Base-by-base conservation (phyloP, 2,329 filamentous ascomycete genomes). In the Curvularia verruculosa region DNA sequence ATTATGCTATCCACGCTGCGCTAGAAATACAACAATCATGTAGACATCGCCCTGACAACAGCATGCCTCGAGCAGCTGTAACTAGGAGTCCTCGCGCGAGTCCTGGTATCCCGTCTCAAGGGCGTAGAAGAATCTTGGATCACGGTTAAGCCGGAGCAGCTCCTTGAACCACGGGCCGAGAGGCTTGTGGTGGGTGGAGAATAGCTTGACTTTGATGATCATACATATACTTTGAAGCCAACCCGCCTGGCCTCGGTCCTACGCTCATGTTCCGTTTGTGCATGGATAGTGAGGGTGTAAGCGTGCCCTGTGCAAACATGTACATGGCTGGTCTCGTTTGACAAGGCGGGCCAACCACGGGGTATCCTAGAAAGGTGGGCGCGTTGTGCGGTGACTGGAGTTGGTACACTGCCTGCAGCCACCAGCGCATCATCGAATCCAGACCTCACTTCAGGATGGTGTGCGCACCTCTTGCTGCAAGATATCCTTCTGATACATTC, bases 141-240 rank as follows among this genome's bases (percentile, higher is more conserved):
- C 90, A 89, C 91, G 89, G 96, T 95, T 96, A 96, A 97, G 93
- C 93, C 92, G 93, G 93, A 96, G 92, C 91, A 86, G 86, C 88
- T 89, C 88, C 87, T 93, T 88, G 85, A 91, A 88, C 87, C 84
- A 87, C 83, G 82, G 82, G 80, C 85, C 82, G 90, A 96, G 80
- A 96, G 90, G 86, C 82, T 77, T 77, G 79, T 82, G 87, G 87
- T 89, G 91, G 88, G 87, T 96, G 90, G 91, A 89, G 54, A 86
- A 88, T 84, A 82, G 91, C 86, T 96, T 96, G 93, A 96, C 91
- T 96, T 91, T 90, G 90, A 86, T 88, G 90, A 85, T 89, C 90
- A 82, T 79, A 95, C 90, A 94, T 85, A 63, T 60, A 57, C 36
- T 24, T 46, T 24, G 15, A 19, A 15, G 40, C 28, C 19, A 41